Conservation (phyloP, 371 early-diverging fungal species). For the Actinomortierella ambigua region DNA sequence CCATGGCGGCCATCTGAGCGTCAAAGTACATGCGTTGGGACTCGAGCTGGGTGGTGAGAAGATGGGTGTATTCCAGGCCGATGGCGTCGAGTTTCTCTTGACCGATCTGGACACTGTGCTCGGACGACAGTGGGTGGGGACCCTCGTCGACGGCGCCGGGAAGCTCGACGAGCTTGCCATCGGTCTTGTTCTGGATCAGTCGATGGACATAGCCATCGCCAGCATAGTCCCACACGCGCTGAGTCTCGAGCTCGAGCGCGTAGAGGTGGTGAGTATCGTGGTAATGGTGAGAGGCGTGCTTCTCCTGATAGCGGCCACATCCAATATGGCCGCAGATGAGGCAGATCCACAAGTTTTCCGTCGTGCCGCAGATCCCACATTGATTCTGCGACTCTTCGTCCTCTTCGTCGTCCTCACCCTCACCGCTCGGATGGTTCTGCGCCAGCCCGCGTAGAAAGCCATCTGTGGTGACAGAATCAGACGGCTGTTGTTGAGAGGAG, state of each 20-base stretch:
- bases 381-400: conserved; percentile 50
- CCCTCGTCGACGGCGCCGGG: conserved; percentile 57
- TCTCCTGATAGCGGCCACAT: conserved; percentile 81
- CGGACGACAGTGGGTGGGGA: conserved; percentile 4
- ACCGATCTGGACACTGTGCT: conserved; percentile 19
- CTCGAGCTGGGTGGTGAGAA: conserved; percentile 82
- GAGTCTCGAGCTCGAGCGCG: conserved; percentile 91
- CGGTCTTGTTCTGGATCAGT: conserved; percentile 84
- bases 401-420: neutral
- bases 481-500: conserved; percentile 3
- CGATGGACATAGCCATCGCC: conserved; percentile 96
- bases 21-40: conserved; percentile 89
- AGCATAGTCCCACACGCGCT: conserved; percentile 97
- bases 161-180: conserved; percentile 91
- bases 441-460: too few relatives aligned
- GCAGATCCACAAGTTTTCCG: conserved; percentile 91
- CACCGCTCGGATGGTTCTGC: too few relatives aligned
- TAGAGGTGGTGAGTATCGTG: conserved; percentile 79
- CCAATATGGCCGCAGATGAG: conserved; percentile 91
- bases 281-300: conserved; percentile 90
- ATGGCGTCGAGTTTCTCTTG: conserved; percentile 78
- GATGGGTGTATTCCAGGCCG: conserved; percentile 74
- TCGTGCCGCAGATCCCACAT: conserved; percentile 78
- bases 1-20: conserved; percentile 62
- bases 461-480: conserved; percentile 17